Base-by-base conservation (phyloP, 192 early-diverging fungal species). In the Phlyctochytrium arcticum region DNA sequence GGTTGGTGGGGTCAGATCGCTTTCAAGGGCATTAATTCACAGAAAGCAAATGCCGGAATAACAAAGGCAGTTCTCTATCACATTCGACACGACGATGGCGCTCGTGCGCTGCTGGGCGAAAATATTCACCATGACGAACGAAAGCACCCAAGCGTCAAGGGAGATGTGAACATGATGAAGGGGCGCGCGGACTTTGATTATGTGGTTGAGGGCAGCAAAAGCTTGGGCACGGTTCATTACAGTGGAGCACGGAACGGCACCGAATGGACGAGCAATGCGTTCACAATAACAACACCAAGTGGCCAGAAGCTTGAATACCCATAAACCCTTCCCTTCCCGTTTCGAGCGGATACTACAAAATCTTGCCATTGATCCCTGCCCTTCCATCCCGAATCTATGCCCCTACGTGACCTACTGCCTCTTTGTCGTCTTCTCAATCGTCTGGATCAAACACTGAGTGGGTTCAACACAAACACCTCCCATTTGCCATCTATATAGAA, bases 41-140 rank as follows among this genome's bases (percentile, higher is more conserved):
- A 69, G 47, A 60, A 61, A 33, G 32, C 51, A 19, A 35, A 54
- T 26, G 53, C 67, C 0, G 59, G 58, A n/a, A 69, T 69, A 53
- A 60, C 61, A 48, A 69, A 69, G 36, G 57, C 67, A 9, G 67
- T 61, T 21, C 32, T 69, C 27, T 69, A 46, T 57, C 67, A 69
- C 51, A 15, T 69, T 5, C 67, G 67, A 31, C 67, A 69, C 53
- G 36, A 69, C 59, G 27, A 39, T 31, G 24, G 9, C 12, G 67
- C 59, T 6, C 10, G 6, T 4, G 23, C 23, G 3, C 49, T 69
- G 6, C 59, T 69, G 9, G 67, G 67, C 47, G 30, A 35, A 26
- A 48, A 61, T 33, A 69, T 69, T 37, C 21, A 21, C 15, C 33
- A 69, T 48, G 59, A 69, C 59, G 5, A 46, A 4, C 9, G 54